Evolutionary conservation across 2,329 filamentous ascomycete species (phyloP), one percentile per base, ranked within the genome.

Genomic region (Tolypocladium amazonense): DNA sequence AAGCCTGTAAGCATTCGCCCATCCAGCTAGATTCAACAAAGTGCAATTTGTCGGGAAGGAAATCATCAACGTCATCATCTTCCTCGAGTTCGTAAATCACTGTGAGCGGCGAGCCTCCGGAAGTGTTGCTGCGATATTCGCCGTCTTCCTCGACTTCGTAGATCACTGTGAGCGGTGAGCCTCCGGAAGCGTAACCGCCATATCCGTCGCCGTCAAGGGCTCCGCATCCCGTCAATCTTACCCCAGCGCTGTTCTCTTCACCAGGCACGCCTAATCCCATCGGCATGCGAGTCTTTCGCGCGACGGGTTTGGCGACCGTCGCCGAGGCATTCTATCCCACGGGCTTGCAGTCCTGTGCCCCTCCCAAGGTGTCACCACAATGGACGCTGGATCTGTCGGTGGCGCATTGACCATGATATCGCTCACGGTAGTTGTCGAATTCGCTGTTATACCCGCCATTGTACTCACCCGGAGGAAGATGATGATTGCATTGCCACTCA

Each of bases 1-100:
- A 75, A 75, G 88, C 82, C 82, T 85, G 89, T 96, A 92, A 96
- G 91, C 87, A 88, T 79, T 89, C 84, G 77, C 82, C 82, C 73
- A 81, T 86, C 87, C 87, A 92, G 61, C 86, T 87, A 67, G 83
- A 86, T 72, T 89, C 85, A 79, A 88, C 74, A 74, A 84, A 88
- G 75, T 80, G 80, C 61, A 81, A 71, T 70, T 89, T 80, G 72
- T 79, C 72, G 74, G 70, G 68, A 63, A 73, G 79, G 79, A 80
- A 73, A 69, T 83, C 79, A 72, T 84, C 79, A 70, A 79, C 79
- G 78, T 87, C 85, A 84, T 88, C 86, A 78, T 81, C 79, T 68
- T 80, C 76, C 64, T 76, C 75, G 59, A 64, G 66, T 25, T 80
- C 75, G 65, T 81, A 82, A 5, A 79, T 77, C 55, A 81, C 65